Evolutionary conservation across 495 filamentous ascomycete genomes (phyloP), one percentile per base, ranked within the genome.

Genomic region (Lasiosphaeria hispida): DNA sequence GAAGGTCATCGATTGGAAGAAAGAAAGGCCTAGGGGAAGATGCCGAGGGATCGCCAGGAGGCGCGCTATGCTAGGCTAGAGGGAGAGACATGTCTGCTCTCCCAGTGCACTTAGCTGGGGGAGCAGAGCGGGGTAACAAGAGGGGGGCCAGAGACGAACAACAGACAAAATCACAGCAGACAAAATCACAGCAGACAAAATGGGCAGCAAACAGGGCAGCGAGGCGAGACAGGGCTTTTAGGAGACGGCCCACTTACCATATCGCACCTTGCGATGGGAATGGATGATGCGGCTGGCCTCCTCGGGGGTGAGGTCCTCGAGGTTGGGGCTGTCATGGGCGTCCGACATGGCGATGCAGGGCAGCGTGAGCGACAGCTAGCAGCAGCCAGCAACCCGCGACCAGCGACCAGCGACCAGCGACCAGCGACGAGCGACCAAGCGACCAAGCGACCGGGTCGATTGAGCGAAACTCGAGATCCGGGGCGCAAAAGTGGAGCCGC

Each of bases 281-380:
- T 83, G 80, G 61, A 83, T 83, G 61, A 83, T 83, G 61, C 80
- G 78, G 61, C 69, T 82, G 49, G 79, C 80, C 65, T 83, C 80
- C 66, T 82, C 80, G 15, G 78, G 77, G 35, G 77, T 80, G 53
- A 81, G 75, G 62, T 81, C 74, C 67, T 80, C 73, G 47, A 80
- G 67, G 49, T 53, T 64, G 44, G 69, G 66, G 52, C 65, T 70
- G n/a, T 70, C 67, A 14, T 74, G 68, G 8, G 68, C 58, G 40
- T 74, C 72, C 47, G 69, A 72, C 69, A 70, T 70, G 38, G 56
- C 38, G 35, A 15, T 37, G 44, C 44, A n/a, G n/a, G n/a, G n/a
- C n/a, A n/a, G n/a, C n/a, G n/a, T n/a, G n/a, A n/a, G n/a, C n/a
- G n/a, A 42, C 3, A 15, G n/a, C 10, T 8, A 48, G 48, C 2